Base-by-base conservation (phyloP, 2,329 filamentous ascomycete genomes). In the Chrysoporthe cubensis region DNA sequence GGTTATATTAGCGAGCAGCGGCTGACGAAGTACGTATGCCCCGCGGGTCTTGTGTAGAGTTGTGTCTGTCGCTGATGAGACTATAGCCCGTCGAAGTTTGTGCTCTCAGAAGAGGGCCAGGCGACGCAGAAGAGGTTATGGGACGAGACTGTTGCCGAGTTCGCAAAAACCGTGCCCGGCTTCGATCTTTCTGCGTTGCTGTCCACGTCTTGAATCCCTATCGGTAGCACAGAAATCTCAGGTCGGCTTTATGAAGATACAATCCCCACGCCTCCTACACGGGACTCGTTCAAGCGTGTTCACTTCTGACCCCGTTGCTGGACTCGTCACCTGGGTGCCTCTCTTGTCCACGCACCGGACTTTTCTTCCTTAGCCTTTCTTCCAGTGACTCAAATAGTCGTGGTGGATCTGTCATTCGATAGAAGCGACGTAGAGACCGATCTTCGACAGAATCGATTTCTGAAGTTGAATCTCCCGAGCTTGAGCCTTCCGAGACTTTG, bases 1-100 rank as follows among this genome's bases (percentile, higher is more conserved):
- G 56, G 34, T 16, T 58, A 58, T 58, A 26, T 58, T 11, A 58
- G 56, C 56, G 56, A 58, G 56, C 56, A 58, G 16, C 32, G 56
- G 13, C 34, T 21, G 34, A 58, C 56, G 18, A 42, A 34, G 56
- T 58, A 58, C n/a, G 37, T 21, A 11, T n/a, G n/a, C n/a, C 9
- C 56, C 11, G 21, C n/a, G 26, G 37, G 8, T 21, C 46, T 9
- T 32, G 13, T 54, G 21, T 54, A 5, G n/a, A 8, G n/a, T 11
- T 26, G 46, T 50, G 46, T 3, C 2, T 26, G 26, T 11, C 4
- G 50, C 50, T 54, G 50, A 54, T 13, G 50, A 54, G 5, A 26
- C 40, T 34, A 21, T 11, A 58, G 56, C 5, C 34, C 56, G 32
- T 58, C 56, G 7, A 58, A 58, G 34, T 58, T 58, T 42, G 56